These are phyloP conservation scores for Mortierella sp. DNA, from an alignment of 371 early-diverging fungal species.

Conservation along the genomic window DNA sequence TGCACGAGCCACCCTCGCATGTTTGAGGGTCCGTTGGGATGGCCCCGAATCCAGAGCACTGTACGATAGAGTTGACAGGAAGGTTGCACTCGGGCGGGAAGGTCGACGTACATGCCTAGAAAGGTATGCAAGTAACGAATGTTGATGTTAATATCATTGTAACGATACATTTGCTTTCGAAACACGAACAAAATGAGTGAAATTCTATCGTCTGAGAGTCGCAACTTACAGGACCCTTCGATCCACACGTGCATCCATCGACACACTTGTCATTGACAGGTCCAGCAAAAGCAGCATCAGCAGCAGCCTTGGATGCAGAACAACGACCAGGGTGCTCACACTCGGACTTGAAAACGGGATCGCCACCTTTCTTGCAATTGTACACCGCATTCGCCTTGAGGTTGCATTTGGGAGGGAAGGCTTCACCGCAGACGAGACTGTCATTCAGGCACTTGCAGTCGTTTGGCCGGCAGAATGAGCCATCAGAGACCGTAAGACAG, in stretches of 20 bases:
- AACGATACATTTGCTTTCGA: no score
- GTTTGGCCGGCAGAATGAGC: background rate
- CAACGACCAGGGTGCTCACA: background rate
- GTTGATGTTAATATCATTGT: no score
- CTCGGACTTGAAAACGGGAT: background rate
- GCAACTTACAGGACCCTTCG: conserved; percentile 6
- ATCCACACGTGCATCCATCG: conserved; percentile 8
- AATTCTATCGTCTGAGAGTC: no score
- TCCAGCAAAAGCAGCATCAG: conserved; percentile 88
- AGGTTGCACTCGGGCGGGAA: conserved; percentile 5
- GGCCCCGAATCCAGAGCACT: conserved; percentile 6
- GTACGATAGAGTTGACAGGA: background rate
- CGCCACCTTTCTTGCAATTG: conserved; percentile 9
- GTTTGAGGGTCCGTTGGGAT: background rate
- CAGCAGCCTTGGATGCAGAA: conserved; percentile 72
- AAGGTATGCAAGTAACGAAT: background rate
- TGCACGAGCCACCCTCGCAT: conserved; percentile 7
- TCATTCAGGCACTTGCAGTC: conserved; percentile 8
- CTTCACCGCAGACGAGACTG: conserved; percentile 1
- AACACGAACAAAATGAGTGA: no score
- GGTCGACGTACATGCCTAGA: background rate
- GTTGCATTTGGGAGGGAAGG: conserved; percentile 15
- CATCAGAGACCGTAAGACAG: background rate
- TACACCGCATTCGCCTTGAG: background rate
- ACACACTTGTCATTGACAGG: background rate